Evolutionary conservation across 2,329 filamentous ascomycete species (phyloP), one percentile per base, ranked within the genome.

Genomic region (Ophiostoma perfectum): DNA sequence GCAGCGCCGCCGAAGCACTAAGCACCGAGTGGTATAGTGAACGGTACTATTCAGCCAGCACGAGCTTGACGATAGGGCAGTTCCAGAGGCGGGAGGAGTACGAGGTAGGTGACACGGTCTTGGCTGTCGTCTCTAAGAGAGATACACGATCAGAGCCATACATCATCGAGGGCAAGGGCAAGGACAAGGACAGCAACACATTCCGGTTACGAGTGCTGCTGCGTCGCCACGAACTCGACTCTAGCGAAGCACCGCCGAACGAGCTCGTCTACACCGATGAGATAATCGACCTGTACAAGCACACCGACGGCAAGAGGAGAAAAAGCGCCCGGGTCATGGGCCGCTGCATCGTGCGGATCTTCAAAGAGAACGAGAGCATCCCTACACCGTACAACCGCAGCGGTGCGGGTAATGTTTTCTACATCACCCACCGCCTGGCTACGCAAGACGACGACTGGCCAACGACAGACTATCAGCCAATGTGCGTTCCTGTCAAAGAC

Each of bases 381-480:
- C 83, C 85, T 0, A 77, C 81, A 0, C 90, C 90, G 0, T 95
- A 93, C 75, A 80, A 87, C 71, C 81, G 86, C 0, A 78, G 83
- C 27, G 91, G 91, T 0, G 84, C 83, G 0, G 90, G 88, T 0
- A 86, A 90, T 70, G 82, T 83, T 16, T 94, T 89, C 74, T 90
- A 82, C 70, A 82, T 92, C 9, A 85, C 82, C 0, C 80, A 72
- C 60, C 18, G 44, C 4, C 18, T 36, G 44, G 44, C 12, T 1
- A 27, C 36, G 6, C 16, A 1, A 11, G 62, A 42, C 27, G 12
- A 36, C 2, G 8, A 8, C 7, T 27, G 27, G 27, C 5, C 38
- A 36, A 16, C 2, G 6, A 41, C 36, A 8, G 27, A 60, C 36
- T 38, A 7, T 36, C 5, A 16, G 36, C 27, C 55, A 4, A 11